Evolutionary conservation across 805 yeast species (phyloP), one percentile per base, ranked within the genome.

Genomic region (Cyberlindnera americana): DNA sequence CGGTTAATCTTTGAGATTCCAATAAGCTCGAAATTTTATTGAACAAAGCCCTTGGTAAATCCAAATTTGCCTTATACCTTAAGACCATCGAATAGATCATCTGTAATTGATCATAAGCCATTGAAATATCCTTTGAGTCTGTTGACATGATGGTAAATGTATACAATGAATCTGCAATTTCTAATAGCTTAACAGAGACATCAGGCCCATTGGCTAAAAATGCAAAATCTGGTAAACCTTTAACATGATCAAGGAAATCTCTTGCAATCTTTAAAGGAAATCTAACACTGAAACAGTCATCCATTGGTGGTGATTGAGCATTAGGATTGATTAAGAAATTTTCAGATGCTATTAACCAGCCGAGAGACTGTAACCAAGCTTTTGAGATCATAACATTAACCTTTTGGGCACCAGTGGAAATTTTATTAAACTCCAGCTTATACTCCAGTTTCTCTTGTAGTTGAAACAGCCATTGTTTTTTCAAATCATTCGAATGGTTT

Each of bases 151-250:
- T 29, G 11, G 46, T 47, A 29, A 44, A 48, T 4, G 46, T 38
- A 37, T 48, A 49, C 11, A 53, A 19, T 1, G 57, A 49, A 29
- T 53, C 53, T n/a, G 53, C 54, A 31, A 53, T 48, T 26, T 52
- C 54, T 19, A 52, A 27, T 15, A 53, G 17, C 33, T 53, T 53
- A 19, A 41, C 41, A 5, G 50, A 43, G 5, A 49, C 56, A 33
- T 54, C 56, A 7, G 56, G 57, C 2, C 57, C 57, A 33, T 53
- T 53, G 3, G 50, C 44, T 38, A 48, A 51, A 30, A 50, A 52
- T 3, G 56, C 57, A 32, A 46, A 53, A 19, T 47, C 53, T 13
- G 56, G 49, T 3, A 49, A 34, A 6, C 49, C 49, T 14, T 32
- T 26, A 10, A 53, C 48, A 11, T 42, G 26, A 5, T 17, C 23